Base-by-base conservation (phyloP, 306 rosid genomes). In the Cercis canadensis region DNA sequence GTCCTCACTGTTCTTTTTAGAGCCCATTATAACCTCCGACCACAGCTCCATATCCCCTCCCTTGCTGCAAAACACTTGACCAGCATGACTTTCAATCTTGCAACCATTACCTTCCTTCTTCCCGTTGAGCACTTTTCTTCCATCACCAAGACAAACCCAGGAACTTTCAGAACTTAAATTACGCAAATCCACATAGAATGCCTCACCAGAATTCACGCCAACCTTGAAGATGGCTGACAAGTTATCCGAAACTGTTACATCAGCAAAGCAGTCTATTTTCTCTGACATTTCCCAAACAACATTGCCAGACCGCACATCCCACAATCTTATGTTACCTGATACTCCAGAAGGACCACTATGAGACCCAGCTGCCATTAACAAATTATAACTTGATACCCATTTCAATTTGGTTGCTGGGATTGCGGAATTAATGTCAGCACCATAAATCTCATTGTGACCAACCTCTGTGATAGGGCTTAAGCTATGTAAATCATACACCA, bases 291-390 rank as follows among this genome's bases (percentile, higher is more conserved):
- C 99, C 90, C 95, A 87, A 1, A 81, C 95, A 9, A 75, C 73
- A 37, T 54, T 80, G 0, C 92, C 92, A 1, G 96, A 83, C 17
- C 97, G 82, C 18, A 86, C 76, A 49, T 90, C 99, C 99, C 97
- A 94, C n/a, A 94, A 75, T 45, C 83, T 85, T 9, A 94, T 59
- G 69, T 82, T 87, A 0, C 99, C 97, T 37, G 18, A 55, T 11
- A 94, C 96, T 0, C 97, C 99, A 0, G 97, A 91, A 58, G 95
- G 97, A 1, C 99, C 97, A 14, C 99, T 89, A 80, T 94, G 99
- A 7, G 97, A 91, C 56, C 97, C 99, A 5, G 99, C 75, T 3
- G 99, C 96, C 95, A 91, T 83, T 21, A 94, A 58, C 75, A 94
- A 19, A 49, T 83, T 84, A 34, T 73, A 74, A 36, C 87, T 66